Percentiles rank a stretch among this genome's conserved stretches.
phyloP scores from a whole-genome alignment of 2,329 filamentous ascomycete species.

The Fusarium liriodendri region DNA sequence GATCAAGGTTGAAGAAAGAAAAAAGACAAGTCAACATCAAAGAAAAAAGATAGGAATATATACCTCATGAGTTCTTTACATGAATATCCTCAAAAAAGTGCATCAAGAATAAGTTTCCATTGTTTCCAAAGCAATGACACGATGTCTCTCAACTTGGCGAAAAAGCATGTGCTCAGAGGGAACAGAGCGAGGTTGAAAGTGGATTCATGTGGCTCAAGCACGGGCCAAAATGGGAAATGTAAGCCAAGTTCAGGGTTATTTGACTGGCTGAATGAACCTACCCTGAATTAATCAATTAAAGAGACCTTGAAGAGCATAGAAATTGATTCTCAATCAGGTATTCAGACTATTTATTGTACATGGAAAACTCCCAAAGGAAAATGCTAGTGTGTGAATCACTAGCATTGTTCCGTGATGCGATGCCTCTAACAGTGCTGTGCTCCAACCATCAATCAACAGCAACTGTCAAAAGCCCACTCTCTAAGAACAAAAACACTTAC shows the following conservation, averaged over 20 bases:
- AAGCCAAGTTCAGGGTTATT: constrained; percentile 13
- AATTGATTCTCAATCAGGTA: not conserved
- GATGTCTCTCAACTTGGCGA: not conserved
- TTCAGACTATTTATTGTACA: not conserved
- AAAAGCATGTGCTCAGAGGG: constrained; percentile 1
- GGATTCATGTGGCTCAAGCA: not conserved
- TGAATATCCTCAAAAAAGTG: not conserved
- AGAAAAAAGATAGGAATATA: not conserved
- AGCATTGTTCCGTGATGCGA: not conserved
- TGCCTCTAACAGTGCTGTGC: not conserved
- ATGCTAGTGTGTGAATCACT: not conserved
- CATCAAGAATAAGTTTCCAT: not conserved
- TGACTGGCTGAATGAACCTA: constrained; percentile 4
- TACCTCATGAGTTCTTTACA: not conserved
- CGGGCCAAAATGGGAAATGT: constrained; percentile 10
- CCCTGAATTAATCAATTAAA: not conserved
- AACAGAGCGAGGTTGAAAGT: constrained; percentile 14
- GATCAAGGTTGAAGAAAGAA: constrained; percentile 2
- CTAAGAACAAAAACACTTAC: no score
- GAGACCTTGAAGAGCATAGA: not conserved
- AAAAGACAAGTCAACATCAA: not conserved
- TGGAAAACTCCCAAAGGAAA: not conserved
- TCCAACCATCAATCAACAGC: no score
- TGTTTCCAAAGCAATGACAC: not conserved
- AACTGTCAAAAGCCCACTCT: no score